Evolutionary conservation across 768 basidiomycete species (phyloP).

Genomic region (Suillus tomentosus): DNA sequence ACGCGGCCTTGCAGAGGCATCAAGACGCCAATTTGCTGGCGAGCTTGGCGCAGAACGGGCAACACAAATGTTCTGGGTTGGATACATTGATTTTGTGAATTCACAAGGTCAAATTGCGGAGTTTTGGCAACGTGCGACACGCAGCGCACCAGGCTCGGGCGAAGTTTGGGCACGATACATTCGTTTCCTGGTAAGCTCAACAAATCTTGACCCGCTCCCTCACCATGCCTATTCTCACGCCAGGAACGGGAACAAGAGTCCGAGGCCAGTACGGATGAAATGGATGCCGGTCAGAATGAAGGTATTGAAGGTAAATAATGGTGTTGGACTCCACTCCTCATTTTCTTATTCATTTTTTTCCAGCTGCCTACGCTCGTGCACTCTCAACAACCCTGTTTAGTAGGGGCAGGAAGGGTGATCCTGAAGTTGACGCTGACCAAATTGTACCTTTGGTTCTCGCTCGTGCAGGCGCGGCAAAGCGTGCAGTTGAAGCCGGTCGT

Average conservation of each 20-base stretch:
- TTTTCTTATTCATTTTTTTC: slow-evolving; percentile 10
- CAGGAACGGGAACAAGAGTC: slow-evolving; percentile 25
- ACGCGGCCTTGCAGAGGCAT: slow-evolving; percentile 74
- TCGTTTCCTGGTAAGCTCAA: slow-evolving; percentile 57
- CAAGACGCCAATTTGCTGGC: slow-evolving; percentile 54
- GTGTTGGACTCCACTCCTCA: neutral
- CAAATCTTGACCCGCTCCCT: neutral
- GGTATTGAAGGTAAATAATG: neutral
- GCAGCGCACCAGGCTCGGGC: slow-evolving; percentile 76
- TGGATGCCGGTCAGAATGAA: neutral
- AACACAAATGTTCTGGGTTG: slow-evolving; percentile 69
- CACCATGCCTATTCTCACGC: slow-evolving; percentile 3
- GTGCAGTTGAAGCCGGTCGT: slow-evolving; percentile 48
- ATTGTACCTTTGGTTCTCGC: slow-evolving; percentile 65
- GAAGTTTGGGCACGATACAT: slow-evolving; percentile 82
- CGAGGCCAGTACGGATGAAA: neutral
- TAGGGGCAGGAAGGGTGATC: slow-evolving; percentile 21
- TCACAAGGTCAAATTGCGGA: neutral
- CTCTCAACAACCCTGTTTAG: slow-evolving; percentile 56
- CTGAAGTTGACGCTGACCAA: slow-evolving; percentile 58
- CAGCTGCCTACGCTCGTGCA: slow-evolving; percentile 62
- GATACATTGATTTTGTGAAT: slow-evolving; percentile 71
- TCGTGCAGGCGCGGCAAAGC: slow-evolving; percentile 63
- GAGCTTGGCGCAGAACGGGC: slow-evolving; percentile 59
- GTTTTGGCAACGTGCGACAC: slow-evolving; percentile 50